phyloP scores from a whole-genome alignment of 2,329 filamentous ascomycete genomes.

The Penicillium brevicompactum region DNA sequence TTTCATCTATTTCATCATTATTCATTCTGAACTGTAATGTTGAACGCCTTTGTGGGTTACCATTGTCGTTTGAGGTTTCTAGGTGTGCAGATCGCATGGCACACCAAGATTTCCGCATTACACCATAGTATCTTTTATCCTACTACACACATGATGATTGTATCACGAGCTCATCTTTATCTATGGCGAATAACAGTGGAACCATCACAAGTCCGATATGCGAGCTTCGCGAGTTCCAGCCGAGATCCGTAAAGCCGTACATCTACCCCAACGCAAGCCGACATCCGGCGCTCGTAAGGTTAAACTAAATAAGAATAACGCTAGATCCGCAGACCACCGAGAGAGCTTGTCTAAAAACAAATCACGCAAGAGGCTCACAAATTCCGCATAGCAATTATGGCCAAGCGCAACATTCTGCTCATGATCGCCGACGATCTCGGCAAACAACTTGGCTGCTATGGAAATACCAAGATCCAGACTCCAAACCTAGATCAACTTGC shows the following conservation, averaged over 20 bases:
- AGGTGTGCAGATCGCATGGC: not conserved
- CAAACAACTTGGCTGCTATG: conserved; percentile 38
- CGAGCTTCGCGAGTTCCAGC: not conserved
- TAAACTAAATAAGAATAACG: not conserved
- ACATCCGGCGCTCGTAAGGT: not conserved
- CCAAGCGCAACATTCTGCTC: conserved; percentile 38
- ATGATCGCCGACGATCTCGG: conserved; percentile 48
- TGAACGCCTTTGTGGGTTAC: no score
- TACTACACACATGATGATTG: not conserved
- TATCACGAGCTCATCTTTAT: not conserved
- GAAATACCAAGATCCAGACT: conserved; percentile 29
- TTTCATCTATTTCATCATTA: no score
- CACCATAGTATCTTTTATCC: no score
- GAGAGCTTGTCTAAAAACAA: not conserved
- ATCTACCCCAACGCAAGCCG: not conserved
- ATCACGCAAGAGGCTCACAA: not conserved
- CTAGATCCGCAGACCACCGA: not conserved
- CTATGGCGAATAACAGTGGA: not conserved
- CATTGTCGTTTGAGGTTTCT: no score
- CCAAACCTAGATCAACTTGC: conserved; percentile 46
- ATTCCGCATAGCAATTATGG: not conserved
- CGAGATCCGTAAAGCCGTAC: not conserved
- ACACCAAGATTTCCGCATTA: no score
- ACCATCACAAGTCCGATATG: not conserved
- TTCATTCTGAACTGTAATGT: no score